Percentiles rank a stretch among this genome's conserved stretches.
Conservation (phyloP, 2,329 filamentous ascomycete species). For the Cercospora sp. region DNA sequence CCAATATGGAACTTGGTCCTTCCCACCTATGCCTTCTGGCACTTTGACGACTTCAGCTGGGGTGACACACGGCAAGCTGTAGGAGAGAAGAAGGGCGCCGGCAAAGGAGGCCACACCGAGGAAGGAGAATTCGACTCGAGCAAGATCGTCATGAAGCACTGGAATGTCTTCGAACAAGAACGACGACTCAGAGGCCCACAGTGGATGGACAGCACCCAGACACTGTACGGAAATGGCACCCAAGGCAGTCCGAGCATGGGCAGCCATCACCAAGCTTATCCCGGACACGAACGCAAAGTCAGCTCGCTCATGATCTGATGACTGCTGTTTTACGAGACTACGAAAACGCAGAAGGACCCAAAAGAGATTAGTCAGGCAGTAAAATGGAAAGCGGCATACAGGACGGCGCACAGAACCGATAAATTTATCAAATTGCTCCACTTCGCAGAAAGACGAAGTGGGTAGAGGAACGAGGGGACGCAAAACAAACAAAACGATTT, state of each 20-base stretch:
- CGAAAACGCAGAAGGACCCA: neutral
- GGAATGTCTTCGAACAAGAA: conserved; percentile 88
- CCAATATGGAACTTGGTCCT: conserved; percentile 98
- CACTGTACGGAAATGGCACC: conserved; percentile 18
- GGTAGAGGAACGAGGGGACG: neutral
- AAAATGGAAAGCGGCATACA: neutral
- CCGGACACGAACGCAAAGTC: conserved; percentile 29
- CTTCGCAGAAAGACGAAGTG: neutral
- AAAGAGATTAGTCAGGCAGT: neutral
- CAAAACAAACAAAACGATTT: neutral
- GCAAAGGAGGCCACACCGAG: conserved; percentile 59
- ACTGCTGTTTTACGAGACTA: neutral
- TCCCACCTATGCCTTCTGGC: conserved; percentile 95
- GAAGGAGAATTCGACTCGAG: conserved; percentile 97
- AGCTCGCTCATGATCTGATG: conserved; percentile 27
- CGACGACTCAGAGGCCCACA: conserved; percentile 30
- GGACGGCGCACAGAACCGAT: neutral
- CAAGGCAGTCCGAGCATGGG: conserved; percentile 19
- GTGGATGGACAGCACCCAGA: conserved; percentile 19
- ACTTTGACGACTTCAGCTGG: conserved; percentile 99
- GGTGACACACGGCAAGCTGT: conserved; percentile 95
- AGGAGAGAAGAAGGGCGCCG: conserved; percentile 83
- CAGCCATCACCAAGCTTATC: conserved; percentile 15
- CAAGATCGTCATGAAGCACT: conserved; percentile 99
- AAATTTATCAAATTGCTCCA: neutral